Conservation (phyloP, 306 rosid genomes). For the Quercus mongolica region DNA sequence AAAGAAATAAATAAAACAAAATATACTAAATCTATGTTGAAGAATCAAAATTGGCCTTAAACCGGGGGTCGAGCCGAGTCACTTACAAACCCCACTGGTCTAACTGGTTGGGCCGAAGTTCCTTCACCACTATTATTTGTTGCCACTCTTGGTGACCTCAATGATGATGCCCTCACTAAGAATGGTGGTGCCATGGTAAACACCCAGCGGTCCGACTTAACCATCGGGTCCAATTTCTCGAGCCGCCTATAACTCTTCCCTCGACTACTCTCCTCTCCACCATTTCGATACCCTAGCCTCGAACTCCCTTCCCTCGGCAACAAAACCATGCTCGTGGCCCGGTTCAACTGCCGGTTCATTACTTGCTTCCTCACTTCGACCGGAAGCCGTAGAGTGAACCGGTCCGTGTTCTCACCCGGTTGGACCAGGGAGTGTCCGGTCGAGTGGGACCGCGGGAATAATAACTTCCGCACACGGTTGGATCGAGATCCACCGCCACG, state of each 20-base stretch:
- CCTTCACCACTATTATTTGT: slow-evolving; percentile 30
- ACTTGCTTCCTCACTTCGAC: slow-evolving; percentile 61
- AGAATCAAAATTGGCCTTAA: neutral
- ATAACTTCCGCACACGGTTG: neutral
- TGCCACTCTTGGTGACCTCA: slow-evolving; percentile 47
- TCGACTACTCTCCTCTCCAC: slow-evolving; percentile 51
- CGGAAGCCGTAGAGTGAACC: slow-evolving; percentile 81
- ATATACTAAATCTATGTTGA: neutral
- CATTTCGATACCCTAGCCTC: slow-evolving; percentile 52
- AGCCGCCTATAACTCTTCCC: slow-evolving; percentile 40
- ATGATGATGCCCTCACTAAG: slow-evolving; percentile 52
- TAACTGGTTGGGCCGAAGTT: slow-evolving; percentile 21
- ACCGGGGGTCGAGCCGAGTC: slow-evolving; percentile 43
- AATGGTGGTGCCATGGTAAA: slow-evolving; percentile 59
- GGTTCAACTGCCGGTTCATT: slow-evolving; percentile 47
- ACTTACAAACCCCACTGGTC: slow-evolving; percentile 19
- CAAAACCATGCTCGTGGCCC: slow-evolving; percentile 63
- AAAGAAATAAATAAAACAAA: neutral
- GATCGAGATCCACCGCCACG: neutral
- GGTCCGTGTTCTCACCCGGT: slow-evolving; percentile 70
- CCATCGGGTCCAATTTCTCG: slow-evolving; percentile 34
- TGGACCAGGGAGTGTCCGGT: slow-evolving; percentile 80
- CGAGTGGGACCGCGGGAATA: slow-evolving; percentile 77
- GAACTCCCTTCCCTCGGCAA: slow-evolving; percentile 57
- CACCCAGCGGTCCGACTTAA: slow-evolving; percentile 76